phyloP scores from a whole-genome alignment of 2,329 filamentous ascomycete genomes.

The Cercospora nicotianae region DNA sequence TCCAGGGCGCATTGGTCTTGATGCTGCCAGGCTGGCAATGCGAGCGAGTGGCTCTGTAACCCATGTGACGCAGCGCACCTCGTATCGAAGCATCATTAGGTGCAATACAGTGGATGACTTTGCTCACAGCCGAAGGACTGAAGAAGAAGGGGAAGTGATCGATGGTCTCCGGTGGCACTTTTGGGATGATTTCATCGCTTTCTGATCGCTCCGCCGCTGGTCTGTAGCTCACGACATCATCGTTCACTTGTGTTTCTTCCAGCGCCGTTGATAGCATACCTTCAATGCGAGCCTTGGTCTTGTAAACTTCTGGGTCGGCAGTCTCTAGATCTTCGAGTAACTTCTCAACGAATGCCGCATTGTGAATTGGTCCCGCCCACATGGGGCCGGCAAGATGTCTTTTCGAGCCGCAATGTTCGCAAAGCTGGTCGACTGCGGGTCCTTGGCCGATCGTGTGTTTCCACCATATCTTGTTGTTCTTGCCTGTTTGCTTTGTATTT shows the following conservation, averaged over 20 bases:
- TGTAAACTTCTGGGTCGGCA: slow-evolving; percentile 69
- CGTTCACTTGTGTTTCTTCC: slow-evolving; percentile 60
- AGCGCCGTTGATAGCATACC: slow-evolving; percentile 89
- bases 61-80: slow-evolving; percentile 76
- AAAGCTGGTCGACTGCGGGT: slow-evolving; percentile 65
- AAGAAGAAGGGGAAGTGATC: slow-evolving; percentile 87
- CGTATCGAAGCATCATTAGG: slow-evolving; percentile 77
- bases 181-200: slow-evolving; percentile 40
- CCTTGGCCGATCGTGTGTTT: slow-evolving; percentile 75
- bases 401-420: slow-evolving; percentile 80
- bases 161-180: slow-evolving; percentile 60
- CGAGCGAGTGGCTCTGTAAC: slow-evolving; percentile 79
- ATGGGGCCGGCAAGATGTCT: slow-evolving; percentile 91
- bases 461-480: slow-evolving; percentile 67
- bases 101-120: slow-evolving; percentile 74
- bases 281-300: slow-evolving; percentile 76
- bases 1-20: slow-evolving; percentile 92
- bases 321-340: slow-evolving; percentile 72
- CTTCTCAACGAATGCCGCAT: slow-evolving; percentile 74
- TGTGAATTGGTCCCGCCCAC: slow-evolving; percentile 89
- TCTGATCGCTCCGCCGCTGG: slow-evolving; percentile 12
- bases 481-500: slow-evolving; percentile 66
- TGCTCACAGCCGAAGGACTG: slow-evolving; percentile 70
- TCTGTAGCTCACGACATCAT: slow-evolving; percentile 16
- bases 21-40: slow-evolving; percentile 88